These are phyloP conservation scores for Candida tibetensis DNA, from an alignment of 805 yeast genomes.

Conservation along the genomic window DNA sequence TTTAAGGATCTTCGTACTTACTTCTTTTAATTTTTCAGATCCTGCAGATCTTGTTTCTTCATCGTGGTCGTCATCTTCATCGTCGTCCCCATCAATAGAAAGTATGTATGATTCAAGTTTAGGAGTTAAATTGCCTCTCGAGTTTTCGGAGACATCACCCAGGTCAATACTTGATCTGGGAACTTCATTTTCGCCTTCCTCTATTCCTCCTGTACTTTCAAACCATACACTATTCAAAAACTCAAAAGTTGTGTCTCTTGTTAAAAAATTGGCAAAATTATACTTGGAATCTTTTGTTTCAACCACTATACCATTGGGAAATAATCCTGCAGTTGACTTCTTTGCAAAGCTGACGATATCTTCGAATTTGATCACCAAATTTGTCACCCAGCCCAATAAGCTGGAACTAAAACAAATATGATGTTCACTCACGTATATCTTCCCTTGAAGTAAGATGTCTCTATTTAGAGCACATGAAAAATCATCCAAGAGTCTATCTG, in stretches of 20 bases:
- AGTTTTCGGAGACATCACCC: slow-evolving; percentile 23
- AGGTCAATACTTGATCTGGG: not conserved
- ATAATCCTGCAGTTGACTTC: slow-evolving; percentile 61
- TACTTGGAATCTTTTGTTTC: slow-evolving; percentile 61
- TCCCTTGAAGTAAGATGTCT: slow-evolving; percentile 68
- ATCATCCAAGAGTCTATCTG: slow-evolving; percentile 58
- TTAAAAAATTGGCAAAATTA: slow-evolving; percentile 61
- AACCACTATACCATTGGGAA: slow-evolving; percentile 67
- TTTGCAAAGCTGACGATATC: slow-evolving; percentile 66
- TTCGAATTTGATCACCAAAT: slow-evolving; percentile 52
- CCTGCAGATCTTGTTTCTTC: slow-evolving; percentile 6
- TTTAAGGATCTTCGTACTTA: slow-evolving; percentile 12
- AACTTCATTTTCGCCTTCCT: slow-evolving; percentile 1
- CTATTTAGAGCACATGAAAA: slow-evolving; percentile 63
- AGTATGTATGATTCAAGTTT: slow-evolving; percentile 16
- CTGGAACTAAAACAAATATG: slow-evolving; percentile 64
- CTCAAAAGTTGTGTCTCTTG: slow-evolving; percentile 54
- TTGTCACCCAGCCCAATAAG: slow-evolving; percentile 65
- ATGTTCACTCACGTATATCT: slow-evolving; percentile 54
- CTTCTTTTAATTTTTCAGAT: not conserved
- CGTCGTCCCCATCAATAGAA: slow-evolving; percentile 16
- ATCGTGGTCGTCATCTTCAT: slow-evolving; percentile 25
- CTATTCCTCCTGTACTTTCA: slow-evolving; percentile 7
- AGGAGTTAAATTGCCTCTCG: slow-evolving; percentile 10
- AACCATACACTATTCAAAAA: slow-evolving; percentile 62